Evolutionary conservation across 306 rosid genomes (phyloP), one percentile per base, ranked within the genome.

Genomic region (Echinosophora koreensis): DNA sequence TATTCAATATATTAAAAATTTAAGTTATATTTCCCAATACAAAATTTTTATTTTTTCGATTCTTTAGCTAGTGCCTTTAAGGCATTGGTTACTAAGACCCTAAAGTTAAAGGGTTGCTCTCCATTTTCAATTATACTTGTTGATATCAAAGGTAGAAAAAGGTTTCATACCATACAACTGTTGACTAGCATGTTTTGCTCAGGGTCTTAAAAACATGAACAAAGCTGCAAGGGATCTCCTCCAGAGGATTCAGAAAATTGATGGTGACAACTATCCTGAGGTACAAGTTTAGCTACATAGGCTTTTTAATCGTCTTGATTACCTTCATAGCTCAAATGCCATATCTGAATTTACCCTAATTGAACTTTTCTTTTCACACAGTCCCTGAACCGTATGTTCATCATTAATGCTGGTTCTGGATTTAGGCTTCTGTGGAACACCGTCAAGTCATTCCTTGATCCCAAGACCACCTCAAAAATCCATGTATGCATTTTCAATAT

Each of bases 351-450:
- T 83, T 42, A 42, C 15, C 2, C 74, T 73, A 14, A 74, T 77
- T 47, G 60, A 66, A 68, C 6, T 10, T 52, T 74, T 64, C 35
- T 73, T 68, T 52, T 38, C 4, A 3, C 47, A 12, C 35, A 95
- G 99, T 81, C 94, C 51, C 69, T 95, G 78, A 87, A 89, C 86
- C 90, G 98, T 44, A 95, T 95, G 98, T 95, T 90, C 90, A 92
- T 95, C 87, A 88, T 95, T 85, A 95, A 95, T 67, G 97, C 97
- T 63, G 98, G 98, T 75, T 92, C 97, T 41, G 98, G 98, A 84
- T 95, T 92, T 74, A 88, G 98, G 80, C 86, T 95, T 61, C 63
- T 95, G 71, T 95, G 98, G 98, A 95, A 78, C 87, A 95, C 96
- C 34, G 79, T 95, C 5, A 95, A 92, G 83, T 85, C 97, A 6